Percentiles rank a stretch among this genome's conserved stretches.
phyloP scores from a whole-genome alignment of 768 basidiomycete genomes.

The Tricholoma bakamatsutake region DNA sequence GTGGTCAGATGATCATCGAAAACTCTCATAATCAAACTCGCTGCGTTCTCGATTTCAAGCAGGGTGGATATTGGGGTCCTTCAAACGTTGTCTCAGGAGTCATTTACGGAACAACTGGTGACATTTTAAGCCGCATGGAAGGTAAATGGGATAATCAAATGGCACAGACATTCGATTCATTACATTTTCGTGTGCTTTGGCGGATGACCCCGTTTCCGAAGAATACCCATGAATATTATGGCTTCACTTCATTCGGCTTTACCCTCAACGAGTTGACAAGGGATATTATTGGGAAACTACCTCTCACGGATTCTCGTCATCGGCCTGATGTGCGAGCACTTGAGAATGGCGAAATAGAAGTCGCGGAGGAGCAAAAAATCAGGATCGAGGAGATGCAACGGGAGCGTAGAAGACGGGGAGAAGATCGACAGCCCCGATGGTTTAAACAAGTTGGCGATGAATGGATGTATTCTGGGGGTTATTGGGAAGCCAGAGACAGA shows the following conservation, averaged over 20 bases:
- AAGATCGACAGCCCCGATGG: conserved; percentile 65
- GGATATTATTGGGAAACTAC: conserved; percentile 57
- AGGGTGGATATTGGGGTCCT: conserved; percentile 78
- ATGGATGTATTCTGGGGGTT: conserved; percentile 74
- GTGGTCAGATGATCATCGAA: conserved; percentile 71
- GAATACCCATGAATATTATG: conserved; percentile 67
- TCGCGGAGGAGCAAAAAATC: conserved; percentile 67
- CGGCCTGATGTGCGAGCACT: conserved; percentile 80
- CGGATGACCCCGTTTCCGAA: conserved; percentile 68
- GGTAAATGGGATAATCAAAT: conserved; percentile 89
- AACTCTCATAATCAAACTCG: conserved; percentile 49
- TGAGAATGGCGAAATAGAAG: conserved; percentile 68
- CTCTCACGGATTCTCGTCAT: conserved; percentile 76
- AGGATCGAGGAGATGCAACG: conserved; percentile 74
- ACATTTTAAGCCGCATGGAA: conserved; percentile 59
- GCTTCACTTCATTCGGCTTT: conserved; percentile 76
- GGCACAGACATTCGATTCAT: conserved; percentile 59
- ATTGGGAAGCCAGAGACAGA: conserved; percentile 70
- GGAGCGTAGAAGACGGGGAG: conserved; percentile 55
- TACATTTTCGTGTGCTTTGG: conserved; percentile 75
- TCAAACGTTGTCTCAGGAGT: conserved; percentile 65
- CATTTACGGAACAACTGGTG: conserved; percentile 48
- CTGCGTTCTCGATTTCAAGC: conserved; percentile 81
- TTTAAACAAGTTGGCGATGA: conserved; percentile 66
- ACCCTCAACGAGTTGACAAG: conserved; percentile 76